Evolutionary conservation across 1,139 yeast genomes (phyloP).

Genomic region (Kodamaea anthophila): DNA sequence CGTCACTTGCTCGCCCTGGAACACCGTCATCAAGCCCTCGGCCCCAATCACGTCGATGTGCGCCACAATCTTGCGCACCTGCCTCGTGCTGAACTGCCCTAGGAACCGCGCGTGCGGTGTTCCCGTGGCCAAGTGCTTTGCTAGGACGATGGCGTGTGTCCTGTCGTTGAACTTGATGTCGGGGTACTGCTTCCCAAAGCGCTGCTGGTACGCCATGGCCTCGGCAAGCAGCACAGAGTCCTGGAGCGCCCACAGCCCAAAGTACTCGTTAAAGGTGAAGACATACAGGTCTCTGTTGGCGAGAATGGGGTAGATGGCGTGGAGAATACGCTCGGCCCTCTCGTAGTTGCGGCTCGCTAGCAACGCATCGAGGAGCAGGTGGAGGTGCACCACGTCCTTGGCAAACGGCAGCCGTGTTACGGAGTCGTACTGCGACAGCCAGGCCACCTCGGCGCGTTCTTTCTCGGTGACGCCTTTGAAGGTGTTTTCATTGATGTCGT

Average conservation of each 20-base stretch:
- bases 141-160: conserved; percentile 36
- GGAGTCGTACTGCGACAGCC: conserved; percentile 40
- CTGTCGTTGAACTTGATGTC: conserved; percentile 34
- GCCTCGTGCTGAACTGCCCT: conserved; percentile 15
- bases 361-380: conserved; percentile 78
- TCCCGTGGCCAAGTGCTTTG: conserved; percentile 11
- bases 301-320: conserved; percentile 46
- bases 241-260: conserved; percentile 30
- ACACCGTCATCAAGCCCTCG: conserved; percentile 45
- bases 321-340: conserved; percentile 65
- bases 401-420: conserved; percentile 44
- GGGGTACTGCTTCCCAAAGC: conserved; percentile 23
- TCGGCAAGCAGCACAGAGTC: conserved; percentile 20
- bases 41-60: conserved; percentile 68
- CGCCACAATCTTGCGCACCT: conserved; percentile 38
- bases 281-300: conserved; percentile 27
- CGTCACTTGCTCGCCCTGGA: conserved; percentile 20
- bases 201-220: conserved; percentile 23
- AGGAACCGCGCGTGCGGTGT: conserved; percentile 10
- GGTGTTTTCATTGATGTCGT: conserved; percentile 15
- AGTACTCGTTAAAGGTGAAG: conserved; percentile 32
- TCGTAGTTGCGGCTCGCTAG: conserved; percentile 59
- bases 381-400: conserved; percentile 58
- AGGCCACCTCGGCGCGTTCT: conserved; percentile 19
- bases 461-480: conserved; percentile 14